Base-by-base conservation (phyloP, 306 rosid genomes). In the Dalbergia cochinchinensis region DNA sequence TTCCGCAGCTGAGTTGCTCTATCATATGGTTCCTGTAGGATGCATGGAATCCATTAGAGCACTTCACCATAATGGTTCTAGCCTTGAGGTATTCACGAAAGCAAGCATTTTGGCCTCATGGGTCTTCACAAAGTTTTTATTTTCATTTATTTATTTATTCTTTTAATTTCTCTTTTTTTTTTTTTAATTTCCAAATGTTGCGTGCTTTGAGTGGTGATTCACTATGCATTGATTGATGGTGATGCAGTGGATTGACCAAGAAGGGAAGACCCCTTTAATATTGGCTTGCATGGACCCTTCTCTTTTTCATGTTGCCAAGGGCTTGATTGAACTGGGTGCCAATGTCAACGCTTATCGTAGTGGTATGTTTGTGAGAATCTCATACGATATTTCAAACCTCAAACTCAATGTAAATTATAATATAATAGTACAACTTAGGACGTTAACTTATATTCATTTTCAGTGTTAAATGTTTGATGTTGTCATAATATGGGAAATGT, bases 231-330 rank as follows among this genome's bases (percentile, higher is more conserved):
- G 31, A 26, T 26, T 26, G 31, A 1, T 26, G 31, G 37, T 15
- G 20, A 7, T 64, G 48, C 26, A 64, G 69, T 64, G 47, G 69
- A 64, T 26, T 35, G 48, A 64, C 11, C 18, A 3, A 64, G 48
- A 37, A 64, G 69, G 69, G 14, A 64, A 35, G 26, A 64, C 48
- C 69, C 69, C 69, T 64, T 9, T 64, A 37, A 64, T 64, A 8
- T 15, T 64, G 26, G 69, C 69, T 35, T 64, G 69, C 48, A 34
- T 64, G 69, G 26, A 64, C 48, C 45, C 26, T 37, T 5, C 6
- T 26, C 69, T 64, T 64, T 2, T 64, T 64, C 48, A 34, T 62
- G 68, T 33, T 62, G 68, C 45, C 11, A 62, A 35, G 7, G 9
- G 33, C 41, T 64, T 64, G 69, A 37, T 64, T 37, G 13, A 64